Evolutionary conservation across 139 green algal genomes (phyloP), one percentile per base, ranked within the genome.

Genomic region (Tetraselmis chui): DNA sequence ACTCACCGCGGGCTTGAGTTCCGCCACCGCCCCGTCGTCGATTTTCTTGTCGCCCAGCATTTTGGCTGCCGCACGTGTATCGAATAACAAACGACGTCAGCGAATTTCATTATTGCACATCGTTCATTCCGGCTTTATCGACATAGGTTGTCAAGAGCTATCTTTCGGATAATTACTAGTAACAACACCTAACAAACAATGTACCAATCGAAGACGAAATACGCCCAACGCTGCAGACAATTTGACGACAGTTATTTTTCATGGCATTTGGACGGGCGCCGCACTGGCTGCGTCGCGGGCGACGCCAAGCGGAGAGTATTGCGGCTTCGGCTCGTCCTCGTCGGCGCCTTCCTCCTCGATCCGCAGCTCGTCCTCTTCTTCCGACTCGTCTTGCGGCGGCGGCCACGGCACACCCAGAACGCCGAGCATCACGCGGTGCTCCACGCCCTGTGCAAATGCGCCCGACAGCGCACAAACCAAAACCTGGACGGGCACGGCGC

Each of bases 391-490:
- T 23, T 25, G 27, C 76, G 27, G 23, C 31, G 25, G 22, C 28
- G 30, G 78, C 67, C 29, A 28, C 1, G 67, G 67, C 59, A 76
- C 59, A 27, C 78, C 31, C 31, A 79, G 31, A 74, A 83, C 67
- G 29, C 77, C 83, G 31, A 85, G 81, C 79, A 89, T 81, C 81
- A 89, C 78, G 29, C 79, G 67, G 81, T 87, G 83, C 81, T 89
- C 83, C 76, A 84, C 59, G 29, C 80, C 83, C 29, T 84, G 83
- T 24, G 85, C 84, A 76, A 81, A 83, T 23, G 86, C 88, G 76
- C 89, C 88, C 25, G 87, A 83, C 29, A 92, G 1, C 31, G 78
- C 82, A 29, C 84, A 84, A 28, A 87, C 78, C 28, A 89, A 59
- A 5, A 67, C 45, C 45, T 67, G 45, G 45, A 18, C 45, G 11